These are phyloP conservation scores for Porphyrellus sp. DNA, from an alignment of 1,284 basidiomycete genomes.

Conservation along the genomic window DNA sequence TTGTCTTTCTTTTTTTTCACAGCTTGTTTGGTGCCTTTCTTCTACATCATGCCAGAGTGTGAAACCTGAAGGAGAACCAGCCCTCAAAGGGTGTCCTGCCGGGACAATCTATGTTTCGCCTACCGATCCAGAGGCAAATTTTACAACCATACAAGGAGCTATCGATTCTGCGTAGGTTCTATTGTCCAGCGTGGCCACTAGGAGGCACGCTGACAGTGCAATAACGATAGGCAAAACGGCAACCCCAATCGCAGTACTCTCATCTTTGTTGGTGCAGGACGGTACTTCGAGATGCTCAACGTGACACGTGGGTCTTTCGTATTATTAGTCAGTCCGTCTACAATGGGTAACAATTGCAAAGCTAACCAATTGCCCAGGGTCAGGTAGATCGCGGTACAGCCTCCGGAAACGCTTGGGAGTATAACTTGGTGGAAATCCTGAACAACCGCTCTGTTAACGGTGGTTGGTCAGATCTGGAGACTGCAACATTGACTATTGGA, in stretches of 20 bases:
- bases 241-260: too few species aligned
- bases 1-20: slow-evolving; percentile 4
- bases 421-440: slow-evolving; percentile 57
- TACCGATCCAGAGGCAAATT: slow-evolving; percentile 44
- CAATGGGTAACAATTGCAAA: neutral
- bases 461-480: slow-evolving; percentile 51
- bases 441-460: slow-evolving; percentile 42
- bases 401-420: slow-evolving; percentile 37
- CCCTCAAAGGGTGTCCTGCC: slow-evolving; percentile 49
- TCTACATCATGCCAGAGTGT: slow-evolving; percentile 49
- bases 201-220: neutral
- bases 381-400: slow-evolving; percentile 43
- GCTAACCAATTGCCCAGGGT: slow-evolving; percentile 38
- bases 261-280: slow-evolving; percentile 61
- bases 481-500: slow-evolving; percentile 52
- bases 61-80: slow-evolving; percentile 41
- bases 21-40: slow-evolving; percentile 39
- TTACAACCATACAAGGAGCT: slow-evolving; percentile 51
- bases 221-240: too few species aligned
- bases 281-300: slow-evolving; percentile 60
- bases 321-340: slow-evolving; percentile 41
- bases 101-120: slow-evolving; percentile 59
- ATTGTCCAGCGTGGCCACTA: neutral
- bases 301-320: slow-evolving; percentile 55
- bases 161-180: slow-evolving; percentile 48